Conservation (phyloP, 2,329 filamentous ascomycete genomes). For the Aureobasidium sp. region DNA sequence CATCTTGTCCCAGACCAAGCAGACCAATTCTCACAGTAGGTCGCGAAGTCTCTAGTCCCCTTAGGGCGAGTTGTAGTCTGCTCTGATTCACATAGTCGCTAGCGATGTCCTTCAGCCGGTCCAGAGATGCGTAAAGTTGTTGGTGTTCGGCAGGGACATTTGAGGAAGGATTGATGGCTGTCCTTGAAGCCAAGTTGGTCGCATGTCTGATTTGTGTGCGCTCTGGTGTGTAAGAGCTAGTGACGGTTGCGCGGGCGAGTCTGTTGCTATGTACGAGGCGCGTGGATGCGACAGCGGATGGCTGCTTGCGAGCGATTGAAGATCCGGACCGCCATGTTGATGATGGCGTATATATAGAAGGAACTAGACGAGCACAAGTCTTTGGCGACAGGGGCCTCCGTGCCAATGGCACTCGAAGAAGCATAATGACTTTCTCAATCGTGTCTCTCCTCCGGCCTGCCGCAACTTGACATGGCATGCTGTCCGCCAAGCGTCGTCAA, state of each 20-base stretch:
- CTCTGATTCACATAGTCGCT: slow-evolving; percentile 59
- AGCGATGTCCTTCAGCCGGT: slow-evolving; percentile 52
- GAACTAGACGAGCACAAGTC: slow-evolving; percentile 21
- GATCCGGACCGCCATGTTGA: slow-evolving; percentile 20
- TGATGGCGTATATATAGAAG: slow-evolving; percentile 20
- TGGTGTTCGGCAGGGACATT: slow-evolving; percentile 43
- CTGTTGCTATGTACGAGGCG: not conserved
- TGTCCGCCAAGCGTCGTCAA: slow-evolving; percentile 6
- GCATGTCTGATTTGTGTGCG: not conserved
- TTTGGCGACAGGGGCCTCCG: slow-evolving; percentile 22
- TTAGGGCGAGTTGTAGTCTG: slow-evolving; percentile 61
- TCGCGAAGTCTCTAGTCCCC: slow-evolving; percentile 49
- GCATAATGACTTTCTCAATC: slow-evolving; percentile 22
- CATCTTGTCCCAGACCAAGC: slow-evolving; percentile 25
- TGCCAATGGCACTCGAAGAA: slow-evolving; percentile 32
- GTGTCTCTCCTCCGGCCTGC: not conserved
- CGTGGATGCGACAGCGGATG: not conserved
- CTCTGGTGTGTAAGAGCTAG: not conserved
- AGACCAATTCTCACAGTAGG: slow-evolving; percentile 49
- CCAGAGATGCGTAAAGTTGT: slow-evolving; percentile 52
- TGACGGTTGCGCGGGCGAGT: not conserved
- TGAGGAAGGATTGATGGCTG: slow-evolving; percentile 45
- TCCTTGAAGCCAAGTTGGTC: slow-evolving; percentile 37
- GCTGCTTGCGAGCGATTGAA: not conserved
- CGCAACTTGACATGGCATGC: slow-evolving; percentile 2